These are phyloP conservation scores for Lactarius vividus DNA, from an alignment of 768 basidiomycete species.

Conservation along the genomic window DNA sequence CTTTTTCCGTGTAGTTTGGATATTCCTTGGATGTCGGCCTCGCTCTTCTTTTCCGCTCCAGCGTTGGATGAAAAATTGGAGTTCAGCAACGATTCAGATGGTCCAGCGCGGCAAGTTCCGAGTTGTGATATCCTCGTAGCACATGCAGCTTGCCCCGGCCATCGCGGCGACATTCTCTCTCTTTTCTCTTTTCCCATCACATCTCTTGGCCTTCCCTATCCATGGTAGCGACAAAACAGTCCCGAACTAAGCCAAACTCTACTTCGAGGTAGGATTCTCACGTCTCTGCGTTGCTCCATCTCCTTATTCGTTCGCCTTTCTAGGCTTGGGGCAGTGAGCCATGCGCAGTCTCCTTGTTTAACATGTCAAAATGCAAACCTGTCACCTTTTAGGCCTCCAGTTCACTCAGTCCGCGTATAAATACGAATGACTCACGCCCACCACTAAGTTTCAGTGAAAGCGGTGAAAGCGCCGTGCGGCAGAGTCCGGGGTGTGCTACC, in stretches of 20 bases:
- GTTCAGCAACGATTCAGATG: conserved; percentile 13
- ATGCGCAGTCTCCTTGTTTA: conserved; percentile 19
- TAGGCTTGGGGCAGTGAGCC: conserved; percentile 20
- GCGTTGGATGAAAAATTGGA: conserved; percentile 14
- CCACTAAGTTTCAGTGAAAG: conserved; percentile 16
- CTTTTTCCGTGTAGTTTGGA: conserved; percentile 19
- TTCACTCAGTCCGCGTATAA: conserved; percentile 6
- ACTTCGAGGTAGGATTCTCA: conserved; percentile 19
- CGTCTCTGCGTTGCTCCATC: conserved; percentile 10
- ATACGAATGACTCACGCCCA: conserved; percentile 8
- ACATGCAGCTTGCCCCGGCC: conserved; percentile 6
- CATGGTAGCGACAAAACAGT: conserved; percentile 24
- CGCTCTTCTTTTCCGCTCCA: conserved; percentile 12
- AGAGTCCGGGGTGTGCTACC: conserved; percentile 8
- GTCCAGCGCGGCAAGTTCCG: conserved; percentile 22
- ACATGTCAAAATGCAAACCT: conserved; percentile 19
- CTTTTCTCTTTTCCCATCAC: conserved; percentile 15
- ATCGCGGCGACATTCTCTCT: conserved; percentile 6
- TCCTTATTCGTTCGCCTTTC: conserved; percentile 21
- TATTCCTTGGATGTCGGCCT: conserved; percentile 21
- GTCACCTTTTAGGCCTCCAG: conserved; percentile 6
- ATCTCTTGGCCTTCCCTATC: neutral
- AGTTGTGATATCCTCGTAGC: conserved; percentile 8
- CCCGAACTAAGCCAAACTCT: conserved; percentile 11
- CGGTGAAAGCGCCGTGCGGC: conserved; percentile 7